phyloP scores from a whole-genome alignment of 345 rosid species.

The Citrus hindsii region DNA sequence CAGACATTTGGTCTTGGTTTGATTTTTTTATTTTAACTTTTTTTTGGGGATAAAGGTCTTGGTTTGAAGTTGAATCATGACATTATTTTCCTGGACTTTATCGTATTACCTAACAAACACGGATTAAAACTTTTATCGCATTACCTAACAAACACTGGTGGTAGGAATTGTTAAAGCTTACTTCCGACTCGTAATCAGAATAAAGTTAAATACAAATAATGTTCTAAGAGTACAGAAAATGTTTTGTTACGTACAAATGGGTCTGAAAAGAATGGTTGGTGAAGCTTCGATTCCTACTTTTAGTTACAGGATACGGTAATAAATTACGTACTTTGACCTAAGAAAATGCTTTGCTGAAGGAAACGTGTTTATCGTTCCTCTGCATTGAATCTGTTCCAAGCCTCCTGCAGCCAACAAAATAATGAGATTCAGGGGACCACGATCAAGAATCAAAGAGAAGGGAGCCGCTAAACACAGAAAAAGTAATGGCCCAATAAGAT shows the following conservation, averaged over 20 bases:
- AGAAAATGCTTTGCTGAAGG: background rate
- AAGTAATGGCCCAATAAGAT: background rate
- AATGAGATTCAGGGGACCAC: background rate
- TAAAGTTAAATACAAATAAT: background rate
- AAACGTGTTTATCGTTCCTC: constrained; percentile 40
- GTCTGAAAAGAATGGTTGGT: background rate
- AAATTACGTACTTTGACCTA: background rate
- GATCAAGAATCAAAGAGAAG: too few species aligned
- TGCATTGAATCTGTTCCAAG: constrained; percentile 66
- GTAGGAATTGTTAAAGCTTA: background rate
- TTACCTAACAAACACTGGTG: too few species aligned
- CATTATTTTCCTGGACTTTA: background rate
- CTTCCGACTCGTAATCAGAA: background rate
- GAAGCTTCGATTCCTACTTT: background rate
- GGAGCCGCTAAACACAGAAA: background rate
- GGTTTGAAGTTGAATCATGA: background rate
- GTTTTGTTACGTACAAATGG: background rate
- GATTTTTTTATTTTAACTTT: too few species aligned
- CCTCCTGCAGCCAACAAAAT: constrained; percentile 43
- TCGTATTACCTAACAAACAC: too few species aligned
- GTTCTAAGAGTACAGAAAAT: background rate
- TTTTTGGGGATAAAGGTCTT: too few species aligned
- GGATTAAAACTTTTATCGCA: background rate
- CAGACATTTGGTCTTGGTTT: background rate
- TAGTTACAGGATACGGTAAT: background rate